Conservation (phyloP, 106 monocot species). For the Dioscorea alata region DNA sequence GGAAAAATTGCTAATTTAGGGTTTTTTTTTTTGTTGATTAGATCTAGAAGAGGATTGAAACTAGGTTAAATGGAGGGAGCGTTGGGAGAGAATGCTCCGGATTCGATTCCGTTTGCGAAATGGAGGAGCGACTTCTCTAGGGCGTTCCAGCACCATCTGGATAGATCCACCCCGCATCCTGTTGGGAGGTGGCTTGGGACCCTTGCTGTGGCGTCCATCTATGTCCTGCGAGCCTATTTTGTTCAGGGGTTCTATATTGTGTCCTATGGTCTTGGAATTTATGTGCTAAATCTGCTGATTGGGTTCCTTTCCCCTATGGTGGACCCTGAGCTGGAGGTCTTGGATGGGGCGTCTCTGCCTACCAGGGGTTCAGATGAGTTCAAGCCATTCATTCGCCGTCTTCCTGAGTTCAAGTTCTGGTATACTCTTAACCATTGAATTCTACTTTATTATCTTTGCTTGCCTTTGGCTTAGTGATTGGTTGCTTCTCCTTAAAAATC, state of each 20-base stretch:
- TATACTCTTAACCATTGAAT: not conserved
- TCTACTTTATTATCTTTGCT: not conserved
- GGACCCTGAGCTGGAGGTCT: conserved; percentile 53
- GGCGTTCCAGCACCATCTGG: conserved; percentile 62
- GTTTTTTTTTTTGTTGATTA: too few relatives aligned
- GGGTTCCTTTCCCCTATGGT: conserved; percentile 70
- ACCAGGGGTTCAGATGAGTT: conserved; percentile 42
- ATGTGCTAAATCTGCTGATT: conserved; percentile 37
- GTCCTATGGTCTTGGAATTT: conserved; percentile 67
- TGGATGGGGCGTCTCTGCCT: conserved; percentile 43
- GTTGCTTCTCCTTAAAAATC: too few relatives aligned
- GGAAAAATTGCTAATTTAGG: too few relatives aligned
- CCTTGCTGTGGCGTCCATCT: conserved; percentile 28
- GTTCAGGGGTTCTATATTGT: conserved; percentile 69
- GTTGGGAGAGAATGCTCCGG: not conserved
- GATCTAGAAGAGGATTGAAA: too few relatives aligned
- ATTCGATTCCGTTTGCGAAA: conserved; percentile 23
- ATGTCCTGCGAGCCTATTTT: conserved; percentile 47
- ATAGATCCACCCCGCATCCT: conserved; percentile 51
- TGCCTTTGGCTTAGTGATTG: not conserved
- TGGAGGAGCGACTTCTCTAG: conserved; percentile 42
- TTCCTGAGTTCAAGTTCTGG: conserved; percentile 52
- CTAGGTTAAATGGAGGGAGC: conserved; percentile 21
- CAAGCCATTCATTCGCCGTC: conserved; percentile 46
- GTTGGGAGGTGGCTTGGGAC: conserved; percentile 48